A percentile compares a stretch with the other conserved stretches of the same genome.
These are phyloP conservation scores for Silene conica DNA, from an alignment of 148 eudicot genomes.

Conservation along the genomic window DNA sequence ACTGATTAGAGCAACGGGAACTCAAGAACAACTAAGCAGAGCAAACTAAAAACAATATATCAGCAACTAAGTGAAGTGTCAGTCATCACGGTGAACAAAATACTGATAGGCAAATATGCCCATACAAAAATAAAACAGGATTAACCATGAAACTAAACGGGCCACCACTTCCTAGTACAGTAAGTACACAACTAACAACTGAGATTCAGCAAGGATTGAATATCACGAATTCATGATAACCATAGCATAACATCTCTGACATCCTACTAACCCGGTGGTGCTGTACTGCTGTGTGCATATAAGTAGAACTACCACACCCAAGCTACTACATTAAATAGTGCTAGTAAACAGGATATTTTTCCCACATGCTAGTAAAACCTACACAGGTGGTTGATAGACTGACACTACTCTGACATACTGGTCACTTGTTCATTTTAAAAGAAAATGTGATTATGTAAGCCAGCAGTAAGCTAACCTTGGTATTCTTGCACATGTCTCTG, in stretches of 20 bases:
- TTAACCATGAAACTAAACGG: neutral
- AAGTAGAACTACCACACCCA: neutral
- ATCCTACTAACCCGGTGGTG: neutral
- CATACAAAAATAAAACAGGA: neutral
- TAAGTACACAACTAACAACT: neutral
- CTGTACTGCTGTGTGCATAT: neutral
- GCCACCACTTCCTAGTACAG: neutral
- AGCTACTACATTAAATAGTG: neutral
- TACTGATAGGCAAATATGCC: neutral
- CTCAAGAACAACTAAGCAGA: neutral
- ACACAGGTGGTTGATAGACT: neutral
- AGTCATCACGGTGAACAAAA: neutral
- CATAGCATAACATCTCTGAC: neutral
- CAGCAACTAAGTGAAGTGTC: neutral
- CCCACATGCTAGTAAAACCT: neutral
- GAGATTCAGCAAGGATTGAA: neutral
- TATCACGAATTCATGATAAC: neutral
- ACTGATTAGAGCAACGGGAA: constrained; percentile 17
- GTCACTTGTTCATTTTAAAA: neutral
- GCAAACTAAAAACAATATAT: neutral
- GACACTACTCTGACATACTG: neutral
- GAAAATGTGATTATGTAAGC: neutral
- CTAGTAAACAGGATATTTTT: neutral
- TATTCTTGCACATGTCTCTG: constrained; percentile 98
- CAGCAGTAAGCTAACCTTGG: constrained; percentile 59